Evolutionary conservation across 2,329 filamentous ascomycete species (phyloP).

Genomic region (Penicillium palitans): DNA sequence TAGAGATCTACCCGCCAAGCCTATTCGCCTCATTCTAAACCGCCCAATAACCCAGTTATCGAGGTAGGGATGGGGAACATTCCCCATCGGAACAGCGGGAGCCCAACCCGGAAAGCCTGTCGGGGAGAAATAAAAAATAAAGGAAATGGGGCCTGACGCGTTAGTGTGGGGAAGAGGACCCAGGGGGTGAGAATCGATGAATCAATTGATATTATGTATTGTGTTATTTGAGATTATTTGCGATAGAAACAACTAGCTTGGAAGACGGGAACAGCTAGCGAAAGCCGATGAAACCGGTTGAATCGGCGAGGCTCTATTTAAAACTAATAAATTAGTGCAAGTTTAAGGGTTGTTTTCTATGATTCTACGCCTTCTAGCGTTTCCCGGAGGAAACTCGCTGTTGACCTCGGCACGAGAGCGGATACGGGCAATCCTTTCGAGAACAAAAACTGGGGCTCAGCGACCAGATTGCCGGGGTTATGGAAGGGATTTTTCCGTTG

Average conservation of each 20-base stretch:
- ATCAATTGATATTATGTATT: conserved; percentile 1
- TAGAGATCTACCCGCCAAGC: conserved; percentile 17
- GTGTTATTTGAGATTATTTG: not conserved
- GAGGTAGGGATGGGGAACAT: conserved; percentile 10
- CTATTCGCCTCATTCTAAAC: conserved; percentile 21
- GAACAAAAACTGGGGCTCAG: conserved; percentile 5
- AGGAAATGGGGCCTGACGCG: conserved; percentile 11
- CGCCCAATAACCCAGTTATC: conserved; percentile 11
- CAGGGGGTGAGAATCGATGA: conserved; percentile 7
- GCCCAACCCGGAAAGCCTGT: conserved; percentile 5
- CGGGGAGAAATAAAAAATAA: conserved; percentile 6
- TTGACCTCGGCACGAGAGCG: conserved; percentile 13
- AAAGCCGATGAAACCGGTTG: not conserved
- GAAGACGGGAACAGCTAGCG: not conserved
- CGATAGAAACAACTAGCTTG: not conserved
- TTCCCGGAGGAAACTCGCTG: not conserved
- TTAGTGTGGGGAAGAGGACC: conserved; percentile 12
- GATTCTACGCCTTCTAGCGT: conserved; percentile 15
- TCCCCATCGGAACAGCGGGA: conserved; percentile 12
- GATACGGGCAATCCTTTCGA: conserved; percentile 14
- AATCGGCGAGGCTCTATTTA: not conserved
- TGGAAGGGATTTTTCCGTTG: conserved; percentile 2
- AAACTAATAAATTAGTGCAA: not conserved
- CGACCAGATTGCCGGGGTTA: conserved; percentile 15
- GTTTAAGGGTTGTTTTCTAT: not conserved